phyloP scores from a whole-genome alignment of 2,329 filamentous ascomycete genomes.

The Phyllosticta citrichinensis region DNA sequence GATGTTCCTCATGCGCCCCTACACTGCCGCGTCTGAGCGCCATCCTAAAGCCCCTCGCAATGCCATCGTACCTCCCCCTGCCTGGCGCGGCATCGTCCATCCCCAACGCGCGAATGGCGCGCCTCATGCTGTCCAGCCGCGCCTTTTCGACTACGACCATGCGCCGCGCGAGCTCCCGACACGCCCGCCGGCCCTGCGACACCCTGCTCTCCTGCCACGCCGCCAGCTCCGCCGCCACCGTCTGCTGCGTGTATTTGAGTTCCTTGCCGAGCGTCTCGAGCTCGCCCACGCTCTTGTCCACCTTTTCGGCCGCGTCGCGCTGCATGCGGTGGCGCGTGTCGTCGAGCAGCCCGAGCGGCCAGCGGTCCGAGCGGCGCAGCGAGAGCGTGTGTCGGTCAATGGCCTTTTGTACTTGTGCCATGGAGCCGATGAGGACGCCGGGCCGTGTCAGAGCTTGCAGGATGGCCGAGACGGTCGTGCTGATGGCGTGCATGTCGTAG shows the following conservation, averaged over 20 bases:
- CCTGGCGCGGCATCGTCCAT: constrained; percentile 9
- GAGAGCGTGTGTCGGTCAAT: constrained; percentile 71
- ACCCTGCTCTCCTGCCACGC: constrained; percentile 90
- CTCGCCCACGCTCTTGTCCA: constrained; percentile 59
- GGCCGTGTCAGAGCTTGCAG: constrained; percentile 71
- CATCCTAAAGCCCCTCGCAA: background rate
- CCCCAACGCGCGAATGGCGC: constrained; percentile 56
- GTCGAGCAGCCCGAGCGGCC: constrained; percentile 74
- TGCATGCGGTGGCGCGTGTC: constrained; percentile 75
- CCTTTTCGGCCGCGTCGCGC: constrained; percentile 75
- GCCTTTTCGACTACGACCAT: constrained; percentile 75
- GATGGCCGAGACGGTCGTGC: constrained; percentile 74
- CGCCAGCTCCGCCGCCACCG: constrained; percentile 81
- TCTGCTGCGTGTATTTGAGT: constrained; percentile 83
- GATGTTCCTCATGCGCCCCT: background rate
- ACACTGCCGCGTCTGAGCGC: background rate
- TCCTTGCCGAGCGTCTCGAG: constrained; percentile 68
- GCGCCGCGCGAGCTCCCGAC: constrained; percentile 64
- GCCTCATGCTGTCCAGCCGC: constrained; percentile 67
- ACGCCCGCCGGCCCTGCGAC: constrained; percentile 61
- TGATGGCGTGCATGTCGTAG: constrained; percentile 66
- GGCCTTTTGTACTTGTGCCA: constrained; percentile 61
- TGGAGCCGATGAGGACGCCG: constrained; percentile 64
- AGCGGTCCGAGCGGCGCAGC: constrained; percentile 62
- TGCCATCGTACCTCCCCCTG: background rate